phyloP scores from a whole-genome alignment of 2,329 filamentous ascomycete genomes.

The Boeremia lycopersici region DNA sequence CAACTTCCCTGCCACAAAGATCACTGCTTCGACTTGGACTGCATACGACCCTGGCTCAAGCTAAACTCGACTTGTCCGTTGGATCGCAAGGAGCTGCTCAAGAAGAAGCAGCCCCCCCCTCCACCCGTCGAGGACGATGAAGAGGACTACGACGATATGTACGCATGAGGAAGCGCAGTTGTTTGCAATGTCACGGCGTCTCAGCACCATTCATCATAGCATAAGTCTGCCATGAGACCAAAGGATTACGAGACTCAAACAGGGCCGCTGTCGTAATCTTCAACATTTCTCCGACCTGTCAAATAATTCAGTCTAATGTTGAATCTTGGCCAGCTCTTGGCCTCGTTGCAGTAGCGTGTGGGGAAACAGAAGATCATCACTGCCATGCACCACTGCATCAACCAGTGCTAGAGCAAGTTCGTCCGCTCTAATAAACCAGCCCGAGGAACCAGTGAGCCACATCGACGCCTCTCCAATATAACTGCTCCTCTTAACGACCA shows the following conservation, averaged over 20 bases:
- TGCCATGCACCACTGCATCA: conserved; percentile 19
- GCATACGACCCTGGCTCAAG: conserved; percentile 68
- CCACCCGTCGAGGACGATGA: conserved; percentile 59
- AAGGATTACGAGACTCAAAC: not conserved
- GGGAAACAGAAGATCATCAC: conserved; percentile 18
- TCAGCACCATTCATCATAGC: too few species aligned
- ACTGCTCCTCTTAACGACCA: conserved; percentile 16
- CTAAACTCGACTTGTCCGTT: conserved; percentile 68
- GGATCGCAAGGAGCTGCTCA: conserved; percentile 64
- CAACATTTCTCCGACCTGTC: too few species aligned
- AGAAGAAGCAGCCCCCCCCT: conserved; percentile 53
- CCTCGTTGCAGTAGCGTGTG: conserved; percentile 9
- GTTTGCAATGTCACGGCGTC: too few species aligned
- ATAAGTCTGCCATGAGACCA: not conserved
- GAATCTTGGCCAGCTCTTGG: conserved; percentile 7
- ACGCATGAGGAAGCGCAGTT: conserved; percentile 42
- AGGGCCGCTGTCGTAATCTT: not conserved
- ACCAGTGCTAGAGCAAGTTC: conserved; percentile 24
- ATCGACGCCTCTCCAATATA: conserved; percentile 14
- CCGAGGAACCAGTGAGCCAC: conserved; percentile 19
- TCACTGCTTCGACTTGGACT: conserved; percentile 69
- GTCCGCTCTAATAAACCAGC: conserved; percentile 25
- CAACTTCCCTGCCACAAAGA: conserved; percentile 65
- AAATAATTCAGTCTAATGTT: not conserved
- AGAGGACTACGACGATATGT: conserved; percentile 59